A percentile compares a stretch with the other conserved stretches of the same genome.
These are phyloP conservation scores for Drechslera avenae DNA, from an alignment of 2,329 filamentous ascomycete genomes.

Conservation along the genomic window DNA sequence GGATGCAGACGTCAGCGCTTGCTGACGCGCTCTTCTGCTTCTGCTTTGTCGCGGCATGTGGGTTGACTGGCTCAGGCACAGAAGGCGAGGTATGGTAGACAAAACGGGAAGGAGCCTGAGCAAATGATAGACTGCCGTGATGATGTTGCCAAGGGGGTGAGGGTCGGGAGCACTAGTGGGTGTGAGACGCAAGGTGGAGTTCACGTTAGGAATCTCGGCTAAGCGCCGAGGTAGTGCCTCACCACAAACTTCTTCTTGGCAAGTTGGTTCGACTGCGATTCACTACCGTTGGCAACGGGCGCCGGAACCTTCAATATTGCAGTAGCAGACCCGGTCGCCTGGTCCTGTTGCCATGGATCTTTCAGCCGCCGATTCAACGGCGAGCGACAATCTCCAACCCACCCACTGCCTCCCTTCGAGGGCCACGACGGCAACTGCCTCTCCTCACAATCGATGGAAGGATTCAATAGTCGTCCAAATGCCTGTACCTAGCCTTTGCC, in stretches of 20 bases:
- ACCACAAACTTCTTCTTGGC: background rate
- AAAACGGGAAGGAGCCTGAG: conserved; percentile 8
- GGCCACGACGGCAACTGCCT: too few species aligned
- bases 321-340: background rate
- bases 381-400: too few species aligned
- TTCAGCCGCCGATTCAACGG: background rate
- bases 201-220: conserved; percentile 8
- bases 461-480: too few species aligned
- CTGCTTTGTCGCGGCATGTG: conserved; percentile 14
- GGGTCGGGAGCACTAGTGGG: conserved; percentile 5
- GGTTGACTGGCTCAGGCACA: conserved; percentile 16
- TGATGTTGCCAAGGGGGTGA: conserved; percentile 15
- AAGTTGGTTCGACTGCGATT: background rate
- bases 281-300: conserved; percentile 10
- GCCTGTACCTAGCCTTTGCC: too few species aligned
- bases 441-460: too few species aligned
- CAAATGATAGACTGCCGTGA: conserved; percentile 14
- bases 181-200: conserved; percentile 20
- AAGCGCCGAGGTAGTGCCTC: background rate
- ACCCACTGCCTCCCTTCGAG: too few species aligned
- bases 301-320: background rate
- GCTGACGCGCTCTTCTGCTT: conserved; percentile 9
- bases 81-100: conserved; percentile 3
- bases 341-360: background rate
- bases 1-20: conserved; percentile 14